Percentiles rank a stretch among this genome's conserved stretches.
These are phyloP conservation scores for Solanum neorickii DNA, from an alignment of 257 asterid species.

Conservation along the genomic window DNA sequence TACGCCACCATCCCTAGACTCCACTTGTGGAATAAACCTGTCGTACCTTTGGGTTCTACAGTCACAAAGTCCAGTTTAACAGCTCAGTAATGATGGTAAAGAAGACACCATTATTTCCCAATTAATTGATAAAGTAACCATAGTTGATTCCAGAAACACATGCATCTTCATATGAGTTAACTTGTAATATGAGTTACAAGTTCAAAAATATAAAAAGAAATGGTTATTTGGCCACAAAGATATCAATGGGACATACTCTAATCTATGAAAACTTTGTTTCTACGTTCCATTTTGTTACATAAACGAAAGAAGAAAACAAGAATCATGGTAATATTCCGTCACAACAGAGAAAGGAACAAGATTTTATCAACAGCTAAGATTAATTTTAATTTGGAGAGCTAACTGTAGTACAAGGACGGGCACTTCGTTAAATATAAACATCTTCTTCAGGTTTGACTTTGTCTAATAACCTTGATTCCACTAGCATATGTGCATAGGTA, in stretches of 20 bases:
- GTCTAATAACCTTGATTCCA: constrained; percentile 31
- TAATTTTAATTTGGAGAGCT: background rate
- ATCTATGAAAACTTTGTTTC: background rate
- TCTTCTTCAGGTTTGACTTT: constrained; percentile 20
- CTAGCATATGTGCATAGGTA: constrained; percentile 31
- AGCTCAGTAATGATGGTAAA: background rate
- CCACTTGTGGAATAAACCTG: background rate
- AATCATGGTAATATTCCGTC: background rate
- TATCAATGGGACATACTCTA: background rate
- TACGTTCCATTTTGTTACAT: background rate
- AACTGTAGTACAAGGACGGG: background rate
- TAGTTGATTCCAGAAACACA: background rate
- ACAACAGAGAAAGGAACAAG: background rate
- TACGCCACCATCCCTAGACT: background rate
- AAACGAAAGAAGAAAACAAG: background rate
- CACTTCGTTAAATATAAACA: background rate
- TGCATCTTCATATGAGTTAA: background rate
- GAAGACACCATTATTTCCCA: background rate
- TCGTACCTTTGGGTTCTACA: background rate
- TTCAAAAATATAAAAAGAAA: background rate
- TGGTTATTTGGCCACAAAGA: background rate
- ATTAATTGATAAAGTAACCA: background rate
- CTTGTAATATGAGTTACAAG: background rate
- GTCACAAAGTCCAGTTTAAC: background rate
- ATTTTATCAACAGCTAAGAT: background rate